A percentile compares a stretch with the other conserved stretches of the same genome.
Conservation (phyloP, 768 basidiomycete species). For the Hemileccinum impolitum region DNA sequence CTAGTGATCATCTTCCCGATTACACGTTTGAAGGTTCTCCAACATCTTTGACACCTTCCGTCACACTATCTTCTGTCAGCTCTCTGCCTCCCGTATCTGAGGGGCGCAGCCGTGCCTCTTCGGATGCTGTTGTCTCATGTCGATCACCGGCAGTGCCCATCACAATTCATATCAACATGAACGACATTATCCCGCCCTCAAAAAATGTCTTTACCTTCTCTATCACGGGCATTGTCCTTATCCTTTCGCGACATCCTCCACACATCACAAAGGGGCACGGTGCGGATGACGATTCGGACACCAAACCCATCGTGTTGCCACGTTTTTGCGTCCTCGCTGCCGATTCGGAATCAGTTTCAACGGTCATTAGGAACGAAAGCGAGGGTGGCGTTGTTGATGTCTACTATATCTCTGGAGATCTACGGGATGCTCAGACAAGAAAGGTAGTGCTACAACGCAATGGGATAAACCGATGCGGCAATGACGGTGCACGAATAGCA, state of each 20-base stretch:
- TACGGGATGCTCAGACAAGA: slow-evolving; percentile 57
- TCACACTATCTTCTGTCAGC: slow-evolving; percentile 37
- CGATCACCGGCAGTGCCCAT: slow-evolving; percentile 58
- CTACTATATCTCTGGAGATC: slow-evolving; percentile 54
- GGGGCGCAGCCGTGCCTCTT: slow-evolving; percentile 39
- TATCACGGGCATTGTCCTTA: slow-evolving; percentile 61
- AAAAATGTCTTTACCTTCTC: slow-evolving; percentile 66
- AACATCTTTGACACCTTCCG: slow-evolving; percentile 47
- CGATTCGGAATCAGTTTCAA: slow-evolving; percentile 57
- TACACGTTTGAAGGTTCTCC: slow-evolving; percentile 73
- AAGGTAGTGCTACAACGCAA: slow-evolving; percentile 63
- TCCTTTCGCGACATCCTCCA: slow-evolving; percentile 44
- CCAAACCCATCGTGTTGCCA: slow-evolving; percentile 59
- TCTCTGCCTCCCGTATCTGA: slow-evolving; percentile 33
- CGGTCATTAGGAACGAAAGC: slow-evolving; percentile 58
- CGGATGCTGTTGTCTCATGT: slow-evolving; percentile 22
- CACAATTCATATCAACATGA: slow-evolving; percentile 77
- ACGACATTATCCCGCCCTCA: slow-evolving; percentile 62
- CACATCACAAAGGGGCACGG: slow-evolving; percentile 22
- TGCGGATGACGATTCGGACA: slow-evolving; percentile 32
- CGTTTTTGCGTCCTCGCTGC: slow-evolving; percentile 67
- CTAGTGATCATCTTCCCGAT: slow-evolving; percentile 58
- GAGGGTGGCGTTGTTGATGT: slow-evolving; percentile 56
- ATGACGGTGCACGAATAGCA: slow-evolving; percentile 57
- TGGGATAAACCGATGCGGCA: slow-evolving; percentile 56